A percentile compares a stretch with the other conserved stretches of the same genome.
Evolutionary conservation across 768 basidiomycete species (phyloP).

Genomic region (Russula virescens): DNA sequence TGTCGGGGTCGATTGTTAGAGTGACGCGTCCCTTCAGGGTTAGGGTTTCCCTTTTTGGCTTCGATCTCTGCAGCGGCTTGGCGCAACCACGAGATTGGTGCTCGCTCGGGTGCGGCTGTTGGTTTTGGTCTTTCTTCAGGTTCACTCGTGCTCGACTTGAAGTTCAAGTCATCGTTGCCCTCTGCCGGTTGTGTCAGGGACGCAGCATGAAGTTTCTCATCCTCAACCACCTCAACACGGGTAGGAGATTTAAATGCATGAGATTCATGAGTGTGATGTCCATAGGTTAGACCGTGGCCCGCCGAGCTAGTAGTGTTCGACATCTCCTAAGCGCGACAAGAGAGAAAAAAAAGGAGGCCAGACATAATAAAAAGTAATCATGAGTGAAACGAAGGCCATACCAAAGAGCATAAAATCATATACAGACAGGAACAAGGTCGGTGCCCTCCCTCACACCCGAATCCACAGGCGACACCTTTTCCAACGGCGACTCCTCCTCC

Average conservation of each 20-base stretch:
- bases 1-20: conserved; percentile 12
- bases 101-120: not conserved
- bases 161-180: no score
- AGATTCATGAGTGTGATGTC: conserved; percentile 41
- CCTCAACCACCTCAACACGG: not conserved
- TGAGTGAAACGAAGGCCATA: conserved; percentile 19
- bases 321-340: conserved; percentile 10
- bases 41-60: conserved; percentile 21
- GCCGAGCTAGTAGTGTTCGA: conserved; percentile 17
- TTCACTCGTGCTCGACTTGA: not conserved
- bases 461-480: conserved; percentile 19
- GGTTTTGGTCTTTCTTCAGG: not conserved
- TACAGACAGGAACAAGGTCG: conserved; percentile 44
- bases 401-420: conserved; percentile 37
- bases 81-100: conserved; percentile 2
- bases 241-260: conserved; percentile 25
- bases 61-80: conserved; percentile 11
- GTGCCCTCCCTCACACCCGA: conserved; percentile 23
- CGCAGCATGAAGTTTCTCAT: not conserved
- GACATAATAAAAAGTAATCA: conserved; percentile 8
- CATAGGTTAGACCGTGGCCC: conserved; percentile 16
- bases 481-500: conserved; percentile 12
- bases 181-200: no score
- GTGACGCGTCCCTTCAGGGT: conserved; percentile 34
- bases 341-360: not conserved